A percentile compares a stretch with the other conserved stretches of the same genome.
Conservation (phyloP, 257 asterid species). For the Jasminum sambac region DNA sequence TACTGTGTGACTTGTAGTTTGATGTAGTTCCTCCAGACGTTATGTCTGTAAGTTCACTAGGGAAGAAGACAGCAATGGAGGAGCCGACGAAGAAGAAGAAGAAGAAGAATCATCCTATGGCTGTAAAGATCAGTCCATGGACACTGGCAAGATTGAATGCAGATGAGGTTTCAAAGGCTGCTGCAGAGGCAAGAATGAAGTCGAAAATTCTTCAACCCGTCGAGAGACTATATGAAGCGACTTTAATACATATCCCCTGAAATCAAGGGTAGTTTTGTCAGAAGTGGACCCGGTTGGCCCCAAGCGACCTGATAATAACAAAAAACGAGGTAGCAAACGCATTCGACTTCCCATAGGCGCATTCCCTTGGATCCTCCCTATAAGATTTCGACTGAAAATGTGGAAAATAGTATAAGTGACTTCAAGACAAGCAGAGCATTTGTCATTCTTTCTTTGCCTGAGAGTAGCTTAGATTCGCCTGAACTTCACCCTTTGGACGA, state of each 20-base stretch:
- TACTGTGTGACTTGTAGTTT: slow-evolving; percentile 44
- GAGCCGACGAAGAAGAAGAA: slow-evolving; percentile 72
- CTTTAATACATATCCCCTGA: slow-evolving; percentile 42
- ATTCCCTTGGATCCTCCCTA: slow-evolving; percentile 51
- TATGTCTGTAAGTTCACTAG: slow-evolving; percentile 75
- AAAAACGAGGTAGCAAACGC: slow-evolving; percentile 71
- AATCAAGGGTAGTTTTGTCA: slow-evolving; percentile 63
- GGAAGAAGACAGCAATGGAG: slow-evolving; percentile 60
- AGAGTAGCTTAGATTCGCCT: slow-evolving; percentile 87
- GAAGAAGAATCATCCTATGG: too few relatives aligned
- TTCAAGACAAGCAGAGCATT: slow-evolving; percentile 45
- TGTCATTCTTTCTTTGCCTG: slow-evolving; percentile 66
- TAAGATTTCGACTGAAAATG: slow-evolving; percentile 32
- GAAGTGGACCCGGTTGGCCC: slow-evolving; percentile 52
- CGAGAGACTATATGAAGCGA: slow-evolving; percentile 45
- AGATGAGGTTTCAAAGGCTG: slow-evolving; percentile 87
- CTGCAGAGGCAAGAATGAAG: slow-evolving; percentile 92
- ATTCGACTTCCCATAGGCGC: slow-evolving; percentile 81
- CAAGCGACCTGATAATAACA: slow-evolving; percentile 51
- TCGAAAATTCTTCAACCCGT: slow-evolving; percentile 83
- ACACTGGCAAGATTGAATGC: slow-evolving; percentile 85
- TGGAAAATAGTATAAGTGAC: slow-evolving; percentile 41
- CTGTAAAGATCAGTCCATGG: slow-evolving; percentile 98
- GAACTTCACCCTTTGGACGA: slow-evolving; percentile 60
- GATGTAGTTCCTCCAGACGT: slow-evolving; percentile 90